Evolutionary conservation across 768 basidiomycete genomes (phyloP), one percentile per base, ranked within the genome.

Genomic region (Gymnopilus junonius): DNA sequence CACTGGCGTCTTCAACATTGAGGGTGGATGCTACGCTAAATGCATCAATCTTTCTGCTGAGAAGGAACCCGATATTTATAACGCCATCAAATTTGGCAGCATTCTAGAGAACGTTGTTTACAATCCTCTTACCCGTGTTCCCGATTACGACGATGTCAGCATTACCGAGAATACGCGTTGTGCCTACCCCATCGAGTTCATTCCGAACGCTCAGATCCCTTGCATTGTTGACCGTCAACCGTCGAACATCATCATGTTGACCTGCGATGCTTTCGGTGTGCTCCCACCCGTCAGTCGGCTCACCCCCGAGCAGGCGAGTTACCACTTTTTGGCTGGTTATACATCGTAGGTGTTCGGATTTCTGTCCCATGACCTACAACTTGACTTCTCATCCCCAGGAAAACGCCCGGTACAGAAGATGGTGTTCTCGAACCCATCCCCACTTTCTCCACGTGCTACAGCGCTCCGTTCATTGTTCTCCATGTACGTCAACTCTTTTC

Each of bases 111-210:
- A 99, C 76, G 97, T 99, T 67, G 97, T 98, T 65, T 99, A 97
- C 85, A 92, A 90, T 79, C 95, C 95, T 5, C 65, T 77, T 31
- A 82, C 88, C 65, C 93, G 97, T 63, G 72, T 79, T 23, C 91
- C 97, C 54, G 96, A 99, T 79, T 99, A 98, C 79, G 93, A 98
- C 75, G 97, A 99, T 73, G 83, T 95, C 69, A 84, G 89, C 76
- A 99, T 99, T 79, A 99, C 97, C 11, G 97, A 99, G 80, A 99
- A 99, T 83, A 99, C 97, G 25, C 94, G 97, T 53, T 99, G 97
- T 77, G 96, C 97, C 27, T 99, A 99, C 80, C 97, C 97, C 10
- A 99, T 99, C 76, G 97, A 99, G 74, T 94, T 82, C 82, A 99
- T 99, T 68, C 89, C 93, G 65, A 96, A 97, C 74, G 96, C 97